A percentile compares a stretch with the other conserved stretches of the same genome.
Evolutionary conservation across 306 rosid genomes (phyloP).

Genomic region (Lotus japonicus): DNA sequence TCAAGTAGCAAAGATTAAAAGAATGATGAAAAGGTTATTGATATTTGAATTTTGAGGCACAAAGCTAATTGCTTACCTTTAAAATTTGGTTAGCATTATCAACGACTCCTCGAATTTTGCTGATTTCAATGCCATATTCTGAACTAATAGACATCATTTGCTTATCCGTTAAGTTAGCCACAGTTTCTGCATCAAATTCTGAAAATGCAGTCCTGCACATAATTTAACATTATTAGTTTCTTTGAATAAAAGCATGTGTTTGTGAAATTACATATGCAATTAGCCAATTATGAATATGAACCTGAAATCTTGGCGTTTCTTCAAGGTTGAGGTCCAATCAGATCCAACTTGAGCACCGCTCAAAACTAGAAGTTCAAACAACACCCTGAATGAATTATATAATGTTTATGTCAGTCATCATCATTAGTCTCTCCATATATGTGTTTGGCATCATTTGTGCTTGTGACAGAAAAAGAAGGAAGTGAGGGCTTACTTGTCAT

Average conservation of each 20-base stretch:
- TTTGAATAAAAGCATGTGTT: neutral
- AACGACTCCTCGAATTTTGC: conserved; percentile 85
- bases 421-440: neutral
- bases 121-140: conserved; percentile 68
- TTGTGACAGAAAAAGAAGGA: conserved; percentile 9
- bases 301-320: conserved; percentile 87
- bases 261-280: neutral
- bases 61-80: conserved; percentile 38
- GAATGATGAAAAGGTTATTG: conserved; percentile 4
- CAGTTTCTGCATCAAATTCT: conserved; percentile 71
- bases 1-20: conserved; percentile 22
- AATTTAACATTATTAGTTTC: conserved; percentile 14
- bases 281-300: neutral
- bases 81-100: conserved; percentile 87
- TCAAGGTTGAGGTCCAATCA: conserved; percentile 94
- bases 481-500: conserved; percentile 73
- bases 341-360: conserved; percentile 98
- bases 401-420: conserved; percentile 15
- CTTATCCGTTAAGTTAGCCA: conserved; percentile 70
- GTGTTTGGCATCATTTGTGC: neutral
- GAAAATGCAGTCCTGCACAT: conserved; percentile 72
- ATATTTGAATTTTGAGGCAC: neutral
- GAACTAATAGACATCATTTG: conserved; percentile 76
- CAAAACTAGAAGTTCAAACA: conserved; percentile 80
- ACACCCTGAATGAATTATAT: conserved; percentile 44